Evolutionary conservation across 176 grass and related monocot species (phyloP), one percentile per base, ranked within the genome.

Genomic region (Raddia guianensis): DNA sequence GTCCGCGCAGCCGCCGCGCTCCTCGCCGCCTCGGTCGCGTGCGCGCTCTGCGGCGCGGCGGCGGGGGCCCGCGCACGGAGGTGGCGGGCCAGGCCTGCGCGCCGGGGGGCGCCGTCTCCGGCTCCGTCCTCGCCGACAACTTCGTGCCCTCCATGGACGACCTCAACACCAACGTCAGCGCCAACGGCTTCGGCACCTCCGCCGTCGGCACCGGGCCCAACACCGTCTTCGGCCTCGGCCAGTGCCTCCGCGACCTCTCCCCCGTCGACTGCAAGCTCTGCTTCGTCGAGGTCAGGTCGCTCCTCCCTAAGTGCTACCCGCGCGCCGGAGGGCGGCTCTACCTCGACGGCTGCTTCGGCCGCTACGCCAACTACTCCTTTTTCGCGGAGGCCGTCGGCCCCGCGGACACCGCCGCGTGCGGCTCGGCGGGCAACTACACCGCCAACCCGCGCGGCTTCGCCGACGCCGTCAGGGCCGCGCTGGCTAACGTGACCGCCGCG

Each of bases 321-420:
- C 75, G 87, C 20, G 85, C 70, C 46, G 86, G 90, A 0, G 90
- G 93, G 1, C n/a, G 72, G 6, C 65, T 97, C 61, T 97, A 87
- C 81, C 90, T 97, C 53, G 88, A 93, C 62, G 90, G 93, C 3
- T 97, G 93, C 75, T 97, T 89, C 70, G 90, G 93, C 0, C 77
- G 93, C 14, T 97, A 97, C 72, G 86, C 0, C 73, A 97, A 93
- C 82, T 87, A 93, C 88, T 93, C 93, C 20, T 97, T 97, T 83
- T 93, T 89, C 60, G 14, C 52, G 7, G 85, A 97, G 68, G 47
- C 56, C 15, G 9, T 84, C 8, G 91, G 73, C 7, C 64, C 91
- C 44, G 51, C 3, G 0, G 76, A 89, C 50, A 46, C 27, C 51
- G 20, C 11, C 57, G 35, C 3, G 16, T 83, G 85, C 37, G 86